Base-by-base conservation (phyloP, 2,329 filamentous ascomycete genomes). In the Akanthomyces uredinophilus region DNA sequence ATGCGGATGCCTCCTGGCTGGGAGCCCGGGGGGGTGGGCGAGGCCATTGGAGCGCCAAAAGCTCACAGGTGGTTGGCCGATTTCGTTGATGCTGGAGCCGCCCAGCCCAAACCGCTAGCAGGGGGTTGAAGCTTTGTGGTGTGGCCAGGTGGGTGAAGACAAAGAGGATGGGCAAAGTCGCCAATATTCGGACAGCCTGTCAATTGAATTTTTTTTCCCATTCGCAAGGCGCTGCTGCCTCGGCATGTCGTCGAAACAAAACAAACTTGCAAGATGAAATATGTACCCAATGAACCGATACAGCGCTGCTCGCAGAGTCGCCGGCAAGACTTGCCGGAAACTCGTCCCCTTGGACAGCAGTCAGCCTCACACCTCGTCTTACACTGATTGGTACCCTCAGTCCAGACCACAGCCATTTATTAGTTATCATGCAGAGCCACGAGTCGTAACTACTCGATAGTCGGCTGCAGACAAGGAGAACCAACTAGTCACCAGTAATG, bases 81-180 rank as follows among this genome's bases (percentile, higher is more conserved):
- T 29, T 13, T n/a, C 18, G 13, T 27, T 10, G 49, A 6, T 49
- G 41, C 43, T 46, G 44, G 44, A 49, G 24, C 44, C 55, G 55
- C 55, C 55, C 55, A 41, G 22, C 22, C 20, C 43, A 58, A 58
- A 58, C 44, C 43, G 32, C 55, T 58, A 50, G 32, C 41, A 57
- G 54, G 41, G 54, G 10, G 13, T 6, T 20, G 22, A 49, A 27
- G 46, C 46, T 24, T 5, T 16, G 24, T 49, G n/a, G 43, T 46
- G 44, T 11, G 49, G 29, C 5, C 8, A 8, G 7, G n/a, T 52
- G 50, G n/a, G 32, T 3, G n/a, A 39, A 39, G 27, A 50, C 27
- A 50, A 18, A n/a, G 32, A 50, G 24, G 29, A 29, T 29, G 11
- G 24, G 22, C n/a, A 32, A 27, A 29, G 47, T 29, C 5, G n/a